A percentile compares a stretch with the other conserved stretches of the same genome.
Conservation (phyloP, 164 flowering plant genomes). For the Paratinospora sagittata region DNA sequence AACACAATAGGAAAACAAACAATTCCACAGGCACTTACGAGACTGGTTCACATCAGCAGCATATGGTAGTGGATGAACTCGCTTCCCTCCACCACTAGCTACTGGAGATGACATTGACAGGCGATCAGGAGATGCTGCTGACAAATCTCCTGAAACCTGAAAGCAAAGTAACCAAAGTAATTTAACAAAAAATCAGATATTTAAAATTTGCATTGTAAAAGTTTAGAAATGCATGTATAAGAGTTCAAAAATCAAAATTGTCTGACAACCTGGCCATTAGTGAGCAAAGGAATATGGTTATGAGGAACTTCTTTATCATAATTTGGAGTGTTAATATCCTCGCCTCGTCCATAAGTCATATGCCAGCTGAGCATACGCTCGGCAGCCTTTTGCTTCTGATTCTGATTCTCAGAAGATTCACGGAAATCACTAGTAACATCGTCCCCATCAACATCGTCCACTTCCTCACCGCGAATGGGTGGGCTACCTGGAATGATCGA, state of each 20-base stretch:
- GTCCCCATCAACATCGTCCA: constrained; percentile 35
- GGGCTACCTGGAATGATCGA: constrained; percentile 10
- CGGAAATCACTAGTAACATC: constrained; percentile 37
- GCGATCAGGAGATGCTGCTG: constrained; percentile 85
- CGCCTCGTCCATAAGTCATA: constrained; percentile 59
- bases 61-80: constrained; percentile 44
- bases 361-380: constrained; percentile 32
- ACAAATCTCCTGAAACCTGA: constrained; percentile 82
- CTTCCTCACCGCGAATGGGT: constrained; percentile 45
- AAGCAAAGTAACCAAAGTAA: not conserved
- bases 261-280: constrained; percentile 45
- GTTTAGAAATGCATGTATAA: not conserved
- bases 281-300: constrained; percentile 61
- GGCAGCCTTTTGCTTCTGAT: constrained; percentile 31
- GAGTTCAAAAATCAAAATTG: not conserved
- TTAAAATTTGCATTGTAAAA: not conserved
- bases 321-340: constrained; percentile 26
- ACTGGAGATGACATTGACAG: constrained; percentile 78
- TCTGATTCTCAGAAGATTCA: constrained; percentile 46
- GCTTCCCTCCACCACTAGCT: constrained; percentile 42
- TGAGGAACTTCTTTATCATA: constrained; percentile 62
- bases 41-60: constrained; percentile 42
- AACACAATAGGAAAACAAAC: constrained; percentile 2
- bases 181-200: not conserved
- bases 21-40: constrained; percentile 25